Evolutionary conservation across 768 basidiomycete genomes (phyloP).

Genomic region (Macrolepiota dolichaula): DNA sequence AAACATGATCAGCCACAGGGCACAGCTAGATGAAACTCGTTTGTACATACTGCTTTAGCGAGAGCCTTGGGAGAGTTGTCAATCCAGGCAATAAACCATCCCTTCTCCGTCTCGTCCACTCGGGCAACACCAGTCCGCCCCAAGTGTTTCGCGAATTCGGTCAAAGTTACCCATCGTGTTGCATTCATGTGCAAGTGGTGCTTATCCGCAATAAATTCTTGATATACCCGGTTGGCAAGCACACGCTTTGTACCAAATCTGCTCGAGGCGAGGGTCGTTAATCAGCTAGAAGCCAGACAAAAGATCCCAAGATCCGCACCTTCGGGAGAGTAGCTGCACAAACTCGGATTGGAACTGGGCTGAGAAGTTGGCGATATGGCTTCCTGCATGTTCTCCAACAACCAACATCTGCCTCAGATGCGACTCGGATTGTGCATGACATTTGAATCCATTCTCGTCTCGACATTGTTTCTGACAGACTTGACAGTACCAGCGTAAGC

Average conservation of each 20-base stretch:
- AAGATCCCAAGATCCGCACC: conserved; percentile 40
- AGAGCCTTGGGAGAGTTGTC: conserved; percentile 94
- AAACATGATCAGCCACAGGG: conserved; percentile 5
- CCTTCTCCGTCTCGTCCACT: conserved; percentile 98
- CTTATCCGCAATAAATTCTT: conserved; percentile 96
- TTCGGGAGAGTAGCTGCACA: conserved; percentile 81
- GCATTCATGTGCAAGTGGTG: conserved; percentile 96
- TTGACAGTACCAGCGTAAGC: conserved; percentile 98
- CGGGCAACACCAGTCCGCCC: conserved; percentile 82
- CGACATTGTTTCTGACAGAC: conserved; percentile 99
- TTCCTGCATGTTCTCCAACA: conserved; percentile 90
- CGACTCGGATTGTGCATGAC: conserved; percentile 82
- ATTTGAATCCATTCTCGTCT: conserved; percentile 99
- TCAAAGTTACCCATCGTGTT: conserved; percentile 95
- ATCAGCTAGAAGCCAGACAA: conserved; percentile 3
- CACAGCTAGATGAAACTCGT: not conserved
- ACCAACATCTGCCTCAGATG: conserved; percentile 97
- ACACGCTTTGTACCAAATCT: conserved; percentile 95
- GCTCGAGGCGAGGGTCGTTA: not conserved
- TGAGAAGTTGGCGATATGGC: conserved; percentile 90
- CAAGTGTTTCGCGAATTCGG: conserved; percentile 91
- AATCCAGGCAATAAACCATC: conserved; percentile 97
- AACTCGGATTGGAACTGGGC: conserved; percentile 88
- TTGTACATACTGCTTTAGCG: conserved; percentile 69
- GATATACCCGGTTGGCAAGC: conserved; percentile 91